phyloP scores from a whole-genome alignment of 306 rosid genomes.

The Dalbergia cultrata region DNA sequence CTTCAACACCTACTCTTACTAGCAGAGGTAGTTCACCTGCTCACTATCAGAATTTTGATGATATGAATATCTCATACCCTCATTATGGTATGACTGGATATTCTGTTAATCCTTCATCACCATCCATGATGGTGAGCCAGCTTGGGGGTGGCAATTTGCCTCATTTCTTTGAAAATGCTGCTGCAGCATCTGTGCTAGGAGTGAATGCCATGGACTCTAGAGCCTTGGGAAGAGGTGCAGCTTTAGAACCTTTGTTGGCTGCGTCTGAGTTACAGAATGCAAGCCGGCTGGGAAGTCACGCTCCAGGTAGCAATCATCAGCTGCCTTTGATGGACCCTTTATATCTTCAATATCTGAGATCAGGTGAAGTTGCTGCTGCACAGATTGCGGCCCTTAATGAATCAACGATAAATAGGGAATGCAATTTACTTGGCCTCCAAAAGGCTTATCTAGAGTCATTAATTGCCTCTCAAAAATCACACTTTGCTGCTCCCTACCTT shows the following conservation, averaged over 20 bases:
- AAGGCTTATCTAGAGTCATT: slow-evolving; percentile 80
- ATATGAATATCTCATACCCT: slow-evolving; percentile 59
- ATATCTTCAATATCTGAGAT: slow-evolving; percentile 78
- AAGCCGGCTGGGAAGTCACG: slow-evolving; percentile 69
- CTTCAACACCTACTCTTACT: slow-evolving; percentile 60
- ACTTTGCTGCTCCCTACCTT: slow-evolving; percentile 64
- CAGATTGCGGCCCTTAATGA: slow-evolving; percentile 81
- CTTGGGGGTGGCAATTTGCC: slow-evolving; percentile 75
- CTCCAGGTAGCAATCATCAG: slow-evolving; percentile 69
- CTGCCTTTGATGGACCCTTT: slow-evolving; percentile 76
- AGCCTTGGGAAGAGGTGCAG: slow-evolving; percentile 70
- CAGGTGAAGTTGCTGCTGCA: slow-evolving; percentile 83
- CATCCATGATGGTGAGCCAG: slow-evolving; percentile 77
- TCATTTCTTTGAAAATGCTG: slow-evolving; percentile 73
- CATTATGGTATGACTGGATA: slow-evolving; percentile 77
- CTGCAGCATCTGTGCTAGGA: slow-evolving; percentile 62
- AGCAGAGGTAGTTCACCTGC: slow-evolving; percentile 68
- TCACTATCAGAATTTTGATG: slow-evolving; percentile 78
- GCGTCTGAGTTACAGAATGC: slow-evolving; percentile 76
- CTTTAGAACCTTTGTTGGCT: slow-evolving; percentile 65
- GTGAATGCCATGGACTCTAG: slow-evolving; percentile 73
- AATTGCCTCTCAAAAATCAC: slow-evolving; percentile 73
- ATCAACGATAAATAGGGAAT: slow-evolving; percentile 70
- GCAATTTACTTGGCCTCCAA: slow-evolving; percentile 71
- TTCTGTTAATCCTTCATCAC: slow-evolving; percentile 70